Evolutionary conservation across 129 eudicot species (phyloP), one percentile per base, ranked within the genome.

Genomic region (Glebionis coronaria): DNA sequence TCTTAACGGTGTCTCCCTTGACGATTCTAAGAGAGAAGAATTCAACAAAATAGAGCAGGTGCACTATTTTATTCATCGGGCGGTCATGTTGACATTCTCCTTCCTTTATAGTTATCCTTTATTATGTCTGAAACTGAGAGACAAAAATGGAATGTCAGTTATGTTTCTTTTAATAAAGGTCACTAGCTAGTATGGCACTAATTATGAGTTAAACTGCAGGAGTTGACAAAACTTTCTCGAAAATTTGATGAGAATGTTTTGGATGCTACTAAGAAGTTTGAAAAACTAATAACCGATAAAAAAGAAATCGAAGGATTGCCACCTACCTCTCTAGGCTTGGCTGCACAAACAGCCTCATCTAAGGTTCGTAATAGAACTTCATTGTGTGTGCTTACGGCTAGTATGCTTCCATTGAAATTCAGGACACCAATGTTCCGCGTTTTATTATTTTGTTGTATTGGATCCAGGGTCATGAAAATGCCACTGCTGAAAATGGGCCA

Each of bases 21-120:
- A 88, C 54, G 91, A 80, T 88, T 88, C 82, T 57, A 87, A 92
- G 77, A 85, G 95, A 71, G 95, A 88, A 40, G 79, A 85, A 71
- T 92, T 85, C 18, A 92, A 92, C 73, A 85, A 88, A 67, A 88
- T 88, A 76, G 80, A 88, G 65, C 98, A 91, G 96, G 97, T 91
- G 27, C 56, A 68, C 28, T 67, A 5, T 31, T 46, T 56, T 45
- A 3, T 27, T 42, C 25, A 4, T 25, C n/a, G 31, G 52, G 55
- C 40, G 0, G 25, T 3, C 31, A 12, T 56, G 25, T 25, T 56
- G 62, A 56, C 14, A n/a, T 56, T 23, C 18, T 56, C 9, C 4
- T 23, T 56, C 27, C 27, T 16, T 56, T 12, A 11, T 56, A 10
- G 23, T 13, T 0, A 25, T 25, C 10, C 18, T 23, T 12, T 25